A percentile compares a stretch with the other conserved stretches of the same genome.
Evolutionary conservation across 306 rosid genomes (phyloP).

Genomic region (Cicer cuneatum): DNA sequence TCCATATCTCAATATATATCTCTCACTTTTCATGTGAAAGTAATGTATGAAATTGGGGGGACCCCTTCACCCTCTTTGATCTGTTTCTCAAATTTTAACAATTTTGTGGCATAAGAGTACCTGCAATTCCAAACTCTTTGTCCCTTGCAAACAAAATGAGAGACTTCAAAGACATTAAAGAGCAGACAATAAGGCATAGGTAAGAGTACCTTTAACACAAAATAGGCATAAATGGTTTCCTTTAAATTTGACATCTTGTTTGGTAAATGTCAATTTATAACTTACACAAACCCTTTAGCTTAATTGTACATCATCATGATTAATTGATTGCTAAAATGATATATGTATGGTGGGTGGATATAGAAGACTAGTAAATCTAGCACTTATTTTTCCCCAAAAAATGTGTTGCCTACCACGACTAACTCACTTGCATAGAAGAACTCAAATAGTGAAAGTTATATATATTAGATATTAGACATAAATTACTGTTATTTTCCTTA

Average conservation of each 20-base stretch:
- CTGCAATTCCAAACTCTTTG: constrained; percentile 53
- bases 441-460: constrained; percentile 45
- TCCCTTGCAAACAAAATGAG: constrained; percentile 48
- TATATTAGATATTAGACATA: constrained; percentile 39
- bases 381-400: constrained; percentile 45
- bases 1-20: not conserved
- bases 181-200: constrained; percentile 45
- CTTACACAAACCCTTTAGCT: constrained; percentile 45
- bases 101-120: constrained; percentile 48
- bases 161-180: constrained; percentile 43
- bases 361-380: constrained; percentile 32
- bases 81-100: constrained; percentile 39
- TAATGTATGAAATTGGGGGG: constrained; percentile 44
- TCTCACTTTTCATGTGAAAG: constrained; percentile 45
- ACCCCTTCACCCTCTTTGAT: constrained; percentile 41
- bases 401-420: constrained; percentile 50
- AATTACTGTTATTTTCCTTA: constrained; percentile 43
- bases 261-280: constrained; percentile 58
- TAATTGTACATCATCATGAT: constrained; percentile 46
- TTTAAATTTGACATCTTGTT: constrained; percentile 51
- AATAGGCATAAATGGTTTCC: constrained; percentile 36
- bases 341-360: constrained; percentile 45
- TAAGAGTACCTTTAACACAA: constrained; percentile 46
- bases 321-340: constrained; percentile 45
- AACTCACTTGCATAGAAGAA: constrained; percentile 42